These are phyloP conservation scores for Gynochthodes officinalis DNA, from an alignment of 257 asterid species.

Conservation along the genomic window DNA sequence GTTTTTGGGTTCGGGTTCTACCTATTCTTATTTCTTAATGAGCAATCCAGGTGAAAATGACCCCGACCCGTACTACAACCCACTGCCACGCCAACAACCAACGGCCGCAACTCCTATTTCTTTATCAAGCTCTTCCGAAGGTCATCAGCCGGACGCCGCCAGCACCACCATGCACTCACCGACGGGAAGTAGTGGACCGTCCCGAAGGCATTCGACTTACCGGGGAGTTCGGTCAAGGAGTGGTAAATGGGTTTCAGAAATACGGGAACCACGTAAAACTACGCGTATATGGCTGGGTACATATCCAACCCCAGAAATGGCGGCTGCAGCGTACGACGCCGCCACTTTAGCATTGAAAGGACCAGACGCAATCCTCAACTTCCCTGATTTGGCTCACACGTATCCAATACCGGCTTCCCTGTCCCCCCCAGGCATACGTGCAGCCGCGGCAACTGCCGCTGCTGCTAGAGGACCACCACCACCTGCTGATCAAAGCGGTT, in stretches of 20 bases:
- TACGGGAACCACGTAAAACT: constrained; percentile 55
- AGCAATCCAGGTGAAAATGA: background rate
- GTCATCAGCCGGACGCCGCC: background rate
- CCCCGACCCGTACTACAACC: constrained; percentile 4
- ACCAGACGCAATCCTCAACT: constrained; percentile 32
- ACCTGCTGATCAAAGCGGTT: constrained; percentile 4
- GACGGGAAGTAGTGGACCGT: constrained; percentile 7
- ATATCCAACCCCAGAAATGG: constrained; percentile 57
- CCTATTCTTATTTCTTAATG: too few relatives aligned
- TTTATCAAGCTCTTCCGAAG: background rate
- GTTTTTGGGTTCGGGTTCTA: too few relatives aligned
- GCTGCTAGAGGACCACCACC: constrained; percentile 1
- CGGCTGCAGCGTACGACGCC: constrained; percentile 61
- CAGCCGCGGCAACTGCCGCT: constrained; percentile 16
- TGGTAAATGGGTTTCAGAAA: constrained; percentile 68
- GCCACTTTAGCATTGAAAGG: constrained; percentile 58
- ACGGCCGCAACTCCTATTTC: background rate
- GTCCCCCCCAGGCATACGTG: constrained; percentile 24
- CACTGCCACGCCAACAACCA: background rate
- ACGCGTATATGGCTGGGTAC: constrained; percentile 68
- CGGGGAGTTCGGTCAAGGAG: constrained; percentile 48
- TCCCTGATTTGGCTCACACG: constrained; percentile 27
- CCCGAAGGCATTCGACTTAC: constrained; percentile 44
- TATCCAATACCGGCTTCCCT: constrained; percentile 40
- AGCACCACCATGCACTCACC: constrained; percentile 8